A percentile compares a stretch with the other conserved stretches of the same genome.
These are phyloP conservation scores for Trichosporon sp. DNA, from an alignment of 1,284 basidiomycete genomes.

Conservation along the genomic window DNA sequence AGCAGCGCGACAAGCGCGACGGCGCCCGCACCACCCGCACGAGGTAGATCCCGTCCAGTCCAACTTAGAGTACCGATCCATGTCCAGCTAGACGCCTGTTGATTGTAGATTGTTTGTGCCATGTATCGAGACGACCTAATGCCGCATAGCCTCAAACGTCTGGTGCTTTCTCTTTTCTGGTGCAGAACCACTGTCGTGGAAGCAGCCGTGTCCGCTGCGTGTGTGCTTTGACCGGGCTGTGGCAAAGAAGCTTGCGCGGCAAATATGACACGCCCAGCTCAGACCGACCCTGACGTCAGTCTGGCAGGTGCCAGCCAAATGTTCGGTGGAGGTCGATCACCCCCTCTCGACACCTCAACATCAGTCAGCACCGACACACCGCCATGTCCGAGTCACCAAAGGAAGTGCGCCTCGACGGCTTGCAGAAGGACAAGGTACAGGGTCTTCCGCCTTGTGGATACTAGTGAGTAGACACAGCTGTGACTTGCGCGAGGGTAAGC, in stretches of 20 bases:
- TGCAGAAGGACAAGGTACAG: constrained; percentile 35
- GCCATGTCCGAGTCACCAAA: background rate
- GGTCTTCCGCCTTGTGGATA: constrained; percentile 43
- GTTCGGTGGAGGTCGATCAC: constrained; percentile 6
- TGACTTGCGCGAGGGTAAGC: background rate
- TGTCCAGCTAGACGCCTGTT: background rate
- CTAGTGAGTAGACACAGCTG: constrained; percentile 36
- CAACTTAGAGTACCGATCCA: too few species aligned
- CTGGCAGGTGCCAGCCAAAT: background rate
- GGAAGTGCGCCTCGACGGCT: constrained; percentile 25
- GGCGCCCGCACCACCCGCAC: background rate
- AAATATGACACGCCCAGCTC: too few species aligned
- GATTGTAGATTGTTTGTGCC: background rate
- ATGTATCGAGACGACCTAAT: constrained; percentile 1
- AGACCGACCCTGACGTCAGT: constrained; percentile 1
- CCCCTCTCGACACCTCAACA: background rate
- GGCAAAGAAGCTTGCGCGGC: background rate
- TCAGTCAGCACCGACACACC: background rate
- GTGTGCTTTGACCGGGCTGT: too few species aligned
- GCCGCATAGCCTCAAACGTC: background rate
- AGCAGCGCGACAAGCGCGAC: constrained; percentile 9
- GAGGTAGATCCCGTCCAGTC: background rate
- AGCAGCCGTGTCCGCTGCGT: too few species aligned
- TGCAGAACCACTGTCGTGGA: too few species aligned
- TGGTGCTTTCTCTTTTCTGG: too few species aligned